phyloP scores from a whole-genome alignment of 345 rosid genomes.

The Noccaea caerulescens region DNA sequence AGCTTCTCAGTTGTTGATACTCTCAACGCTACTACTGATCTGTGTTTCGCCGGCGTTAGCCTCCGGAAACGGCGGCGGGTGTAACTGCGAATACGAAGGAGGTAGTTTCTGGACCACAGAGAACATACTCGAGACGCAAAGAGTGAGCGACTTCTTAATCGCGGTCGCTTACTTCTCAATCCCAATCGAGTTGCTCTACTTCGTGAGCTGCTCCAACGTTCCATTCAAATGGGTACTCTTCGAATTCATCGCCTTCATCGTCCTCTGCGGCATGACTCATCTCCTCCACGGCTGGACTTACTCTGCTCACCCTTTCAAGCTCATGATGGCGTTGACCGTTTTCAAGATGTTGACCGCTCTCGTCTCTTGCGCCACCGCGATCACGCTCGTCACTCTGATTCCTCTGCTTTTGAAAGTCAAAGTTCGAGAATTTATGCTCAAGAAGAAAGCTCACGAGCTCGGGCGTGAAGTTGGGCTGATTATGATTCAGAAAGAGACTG shows the following conservation, averaged over 20 bases:
- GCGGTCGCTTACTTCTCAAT: conserved; percentile 96
- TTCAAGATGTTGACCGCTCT: conserved; percentile 92
- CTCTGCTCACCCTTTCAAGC: conserved; percentile 76
- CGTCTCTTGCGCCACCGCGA: conserved; percentile 95
- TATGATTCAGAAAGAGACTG: conserved; percentile 84
- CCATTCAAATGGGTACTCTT: conserved; percentile 98
- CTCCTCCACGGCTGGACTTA: conserved; percentile 94
- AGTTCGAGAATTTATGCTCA: conserved; percentile 89
- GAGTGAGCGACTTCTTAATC: conserved; percentile 89
- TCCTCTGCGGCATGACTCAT: conserved; percentile 96
- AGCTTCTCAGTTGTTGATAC: conserved; percentile 51
- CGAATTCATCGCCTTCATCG: conserved; percentile 95
- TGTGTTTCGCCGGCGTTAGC: conserved; percentile 46
- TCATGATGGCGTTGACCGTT: conserved; percentile 87
- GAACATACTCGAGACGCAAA: conserved; percentile 77
- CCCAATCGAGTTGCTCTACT: conserved; percentile 91
- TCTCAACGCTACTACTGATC: conserved; percentile 43
- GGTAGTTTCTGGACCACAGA: conserved; percentile 79
- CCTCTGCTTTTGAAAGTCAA: conserved; percentile 94
- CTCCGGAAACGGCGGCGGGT: conserved; percentile 55
- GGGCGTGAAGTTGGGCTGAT: conserved; percentile 93
- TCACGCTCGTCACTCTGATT: conserved; percentile 83
- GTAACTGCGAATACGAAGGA: conserved; percentile 94
- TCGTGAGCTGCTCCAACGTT: conserved; percentile 88
- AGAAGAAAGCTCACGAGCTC: conserved; percentile 87